These are phyloP conservation scores for Colletotrichum eremochloae DNA, from an alignment of 2,329 filamentous ascomycete genomes.

Conservation along the genomic window DNA sequence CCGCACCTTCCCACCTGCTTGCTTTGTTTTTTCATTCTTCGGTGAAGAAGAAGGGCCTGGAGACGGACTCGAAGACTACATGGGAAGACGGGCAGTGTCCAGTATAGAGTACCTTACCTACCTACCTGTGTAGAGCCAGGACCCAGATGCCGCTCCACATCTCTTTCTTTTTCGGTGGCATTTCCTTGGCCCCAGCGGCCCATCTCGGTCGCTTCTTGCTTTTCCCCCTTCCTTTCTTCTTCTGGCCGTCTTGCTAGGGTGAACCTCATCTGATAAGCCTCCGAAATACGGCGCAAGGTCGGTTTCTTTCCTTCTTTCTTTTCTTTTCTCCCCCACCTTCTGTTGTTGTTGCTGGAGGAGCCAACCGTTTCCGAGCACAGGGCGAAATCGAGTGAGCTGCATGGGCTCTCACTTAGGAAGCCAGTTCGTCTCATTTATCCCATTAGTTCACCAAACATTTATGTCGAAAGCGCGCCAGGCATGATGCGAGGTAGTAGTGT, in stretches of 20 bases:
- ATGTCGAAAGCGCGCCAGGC: background rate
- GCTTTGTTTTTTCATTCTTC: background rate
- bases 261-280: background rate
- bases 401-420: background rate
- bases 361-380: background rate
- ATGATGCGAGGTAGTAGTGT: background rate
- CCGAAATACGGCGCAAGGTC: background rate
- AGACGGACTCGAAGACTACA: background rate
- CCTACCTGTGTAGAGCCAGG: background rate
- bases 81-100: background rate
- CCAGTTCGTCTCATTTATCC: background rate
- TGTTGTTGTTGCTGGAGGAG: background rate
- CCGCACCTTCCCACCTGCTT: background rate
- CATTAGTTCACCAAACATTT: background rate
- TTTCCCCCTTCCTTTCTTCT: background rate
- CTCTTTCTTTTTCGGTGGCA: background rate
- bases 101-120: background rate
- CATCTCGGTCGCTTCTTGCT: background rate
- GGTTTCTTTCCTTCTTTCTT: too few relatives aligned
- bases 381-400: background rate
- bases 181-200: background rate
- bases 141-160: background rate
- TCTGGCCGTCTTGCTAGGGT: background rate
- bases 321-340: too few relatives aligned
- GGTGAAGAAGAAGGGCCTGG: background rate